Evolutionary conservation across 2,329 filamentous ascomycete genomes (phyloP), one percentile per base, ranked within the genome.

Genomic region (Geosmithia morbida): DNA sequence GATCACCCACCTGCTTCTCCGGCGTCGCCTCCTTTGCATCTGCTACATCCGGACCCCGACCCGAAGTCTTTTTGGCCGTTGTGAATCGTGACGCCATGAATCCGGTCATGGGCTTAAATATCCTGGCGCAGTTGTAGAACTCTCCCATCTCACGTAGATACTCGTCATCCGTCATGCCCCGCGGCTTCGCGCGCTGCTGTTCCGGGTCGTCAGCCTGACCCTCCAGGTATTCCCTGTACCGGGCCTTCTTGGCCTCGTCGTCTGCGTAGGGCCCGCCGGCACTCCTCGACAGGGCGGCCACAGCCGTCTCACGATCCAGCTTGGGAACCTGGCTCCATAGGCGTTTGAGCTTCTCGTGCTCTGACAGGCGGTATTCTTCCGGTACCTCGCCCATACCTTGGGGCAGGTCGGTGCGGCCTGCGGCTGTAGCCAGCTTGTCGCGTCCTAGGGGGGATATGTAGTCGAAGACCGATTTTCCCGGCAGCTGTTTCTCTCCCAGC

Each of bases 31-130:
- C 61, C 4, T 49, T 48, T 17, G 45, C 19, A 22, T 51, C 46
- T 19, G 50, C 20, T 44, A 43, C 13, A 47, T 40, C 48, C n/a
- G 50, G 51, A 16, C 51, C 46, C 11, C 61, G 57, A 1, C 57
- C 26, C 10, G 43, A 11, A 2, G 59, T 50, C 0, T 74, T 69
- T 8, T 77, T 77, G 1, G 80, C 77, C 2, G 85, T 83, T 0
- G 88, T 96, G 61, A 98, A 98, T 0, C 90, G 81, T 18, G 85
- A 87, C 16, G 90, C 92, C 87, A 98, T 97, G 52, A 87, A 73
- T 0, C 88, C 88, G 2, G 85, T 87, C 67, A 94, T 86, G 1
- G 92, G 92, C 60, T 86, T 90, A 69, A 97, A 98, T 18, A 97
- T 78, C 50, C 70, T 64, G 13, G 75, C 75, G 50, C 75, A 79